These are phyloP conservation scores for Naganishia sp. DNA, from an alignment of 1,284 basidiomycete species.

Conservation along the genomic window DNA sequence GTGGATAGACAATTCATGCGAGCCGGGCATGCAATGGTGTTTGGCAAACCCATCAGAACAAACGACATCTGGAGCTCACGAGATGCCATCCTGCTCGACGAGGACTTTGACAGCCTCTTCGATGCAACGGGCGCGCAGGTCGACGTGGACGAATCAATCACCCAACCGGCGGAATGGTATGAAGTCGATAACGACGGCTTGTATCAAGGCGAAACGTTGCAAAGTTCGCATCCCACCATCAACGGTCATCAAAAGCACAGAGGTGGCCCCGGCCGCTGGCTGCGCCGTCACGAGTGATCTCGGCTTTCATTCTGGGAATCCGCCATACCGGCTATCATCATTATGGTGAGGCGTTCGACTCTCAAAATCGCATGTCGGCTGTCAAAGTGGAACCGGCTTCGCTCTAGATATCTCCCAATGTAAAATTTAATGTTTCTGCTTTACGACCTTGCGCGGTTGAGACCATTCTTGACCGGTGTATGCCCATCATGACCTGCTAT, in stretches of 20 bases:
- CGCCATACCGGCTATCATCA: too few species aligned
- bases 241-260: conserved; percentile 4
- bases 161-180: neutral
- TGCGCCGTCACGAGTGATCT: neutral
- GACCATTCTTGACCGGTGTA: neutral
- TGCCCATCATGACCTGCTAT: conserved; percentile 2
- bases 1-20: conserved; percentile 22
- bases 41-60: conserved; percentile 14
- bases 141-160: neutral
- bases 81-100: conserved; percentile 10
- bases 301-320: too few species aligned
- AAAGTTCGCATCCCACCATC: neutral
- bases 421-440: neutral
- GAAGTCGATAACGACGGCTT: neutral
- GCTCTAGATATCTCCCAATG: neutral
- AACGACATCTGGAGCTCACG: conserved; percentile 15
- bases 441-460: neutral
- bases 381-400: too few species aligned
- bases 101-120: conserved; percentile 12
- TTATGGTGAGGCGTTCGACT: too few species aligned
- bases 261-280: conserved; percentile 8
- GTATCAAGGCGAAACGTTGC: neutral
- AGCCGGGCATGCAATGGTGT: conserved; percentile 25
- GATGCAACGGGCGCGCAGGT: neutral
- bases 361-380: too few species aligned